Evolutionary conservation across 116 monocot species (phyloP).

Genomic region (Posidonia oceanica): DNA sequence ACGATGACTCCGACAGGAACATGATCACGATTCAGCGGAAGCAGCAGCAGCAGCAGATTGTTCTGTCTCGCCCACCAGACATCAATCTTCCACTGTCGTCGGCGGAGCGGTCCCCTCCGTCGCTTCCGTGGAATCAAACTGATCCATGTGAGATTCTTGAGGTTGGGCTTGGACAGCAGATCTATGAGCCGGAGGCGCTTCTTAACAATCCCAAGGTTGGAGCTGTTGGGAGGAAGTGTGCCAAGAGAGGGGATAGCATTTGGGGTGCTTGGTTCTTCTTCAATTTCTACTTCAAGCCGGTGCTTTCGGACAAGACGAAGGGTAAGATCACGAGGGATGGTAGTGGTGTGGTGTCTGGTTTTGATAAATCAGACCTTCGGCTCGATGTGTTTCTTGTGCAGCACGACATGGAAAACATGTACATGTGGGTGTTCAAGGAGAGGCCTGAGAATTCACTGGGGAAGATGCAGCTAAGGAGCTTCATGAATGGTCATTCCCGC

Average conservation of each 20-base stretch:
- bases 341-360: conserved; percentile 23
- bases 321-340: conserved; percentile 27
- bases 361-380: conserved; percentile 55
- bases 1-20: conserved; percentile 18
- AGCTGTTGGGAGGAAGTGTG: conserved; percentile 24
- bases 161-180: conserved; percentile 37
- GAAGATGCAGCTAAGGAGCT: conserved; percentile 89
- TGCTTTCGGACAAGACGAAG: conserved; percentile 57
- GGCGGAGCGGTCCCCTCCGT: conserved; percentile 30
- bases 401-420: conserved; percentile 96
- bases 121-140: conserved; percentile 20
- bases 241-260: conserved; percentile 55
- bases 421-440: conserved; percentile 93
- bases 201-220: conserved; percentile 19
- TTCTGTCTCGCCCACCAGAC: conserved; percentile 44
- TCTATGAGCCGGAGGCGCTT: conserved; percentile 30
- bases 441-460: conserved; percentile 70
- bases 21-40: conserved; percentile 15
- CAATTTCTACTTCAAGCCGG: conserved; percentile 76
- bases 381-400: conserved; percentile 72
- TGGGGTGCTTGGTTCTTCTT: conserved; percentile 97
- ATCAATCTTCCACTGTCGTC: conserved; percentile 75
- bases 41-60: conserved; percentile 11
- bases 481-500: conserved; percentile 82
- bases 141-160: conserved; percentile 47